Evolutionary conservation across 495 filamentous ascomycete species (phyloP).

Genomic region (Aspergillus funiculosus): DNA sequence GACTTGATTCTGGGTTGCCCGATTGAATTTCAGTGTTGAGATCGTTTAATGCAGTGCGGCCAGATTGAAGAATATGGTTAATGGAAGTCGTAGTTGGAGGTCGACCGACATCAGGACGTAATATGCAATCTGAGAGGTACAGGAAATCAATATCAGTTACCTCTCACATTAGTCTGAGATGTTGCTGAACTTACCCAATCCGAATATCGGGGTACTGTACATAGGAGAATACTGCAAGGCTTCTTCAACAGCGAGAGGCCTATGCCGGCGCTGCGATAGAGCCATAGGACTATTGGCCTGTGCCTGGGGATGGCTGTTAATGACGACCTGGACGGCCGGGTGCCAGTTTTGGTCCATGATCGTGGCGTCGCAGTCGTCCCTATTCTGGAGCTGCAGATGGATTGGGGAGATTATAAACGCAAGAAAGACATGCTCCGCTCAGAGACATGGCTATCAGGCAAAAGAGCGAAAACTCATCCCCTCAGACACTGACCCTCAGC

Average conservation of each 20-base stretch:
- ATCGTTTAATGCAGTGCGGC: conserved; percentile 37
- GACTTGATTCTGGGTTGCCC: conserved; percentile 35
- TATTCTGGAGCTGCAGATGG: conserved; percentile 16
- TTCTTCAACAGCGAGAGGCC: conserved; percentile 64
- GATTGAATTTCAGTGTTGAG: conserved; percentile 38
- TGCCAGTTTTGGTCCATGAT: conserved; percentile 41
- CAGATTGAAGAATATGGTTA: conserved; percentile 41
- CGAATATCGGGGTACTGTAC: conserved; percentile 82
- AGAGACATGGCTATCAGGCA: conserved; percentile 41
- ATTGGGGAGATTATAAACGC: conserved; percentile 32
- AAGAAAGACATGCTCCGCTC: conserved; percentile 45
- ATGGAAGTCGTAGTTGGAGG: conserved; percentile 40
- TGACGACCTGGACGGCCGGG: conserved; percentile 42
- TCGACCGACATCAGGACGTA: conserved; percentile 39
- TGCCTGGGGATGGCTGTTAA: conserved; percentile 35
- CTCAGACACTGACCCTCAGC: conserved; percentile 6
- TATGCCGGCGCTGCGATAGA: conserved; percentile 26
- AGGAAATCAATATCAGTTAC: conserved; percentile 22
- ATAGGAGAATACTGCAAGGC: conserved; percentile 89
- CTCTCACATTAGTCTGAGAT: conserved; percentile 17
- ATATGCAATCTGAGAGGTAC: conserved; percentile 31
- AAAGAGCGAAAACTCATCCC: conserved; percentile 14
- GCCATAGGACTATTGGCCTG: conserved; percentile 26
- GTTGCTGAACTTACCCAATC: conserved; percentile 53
- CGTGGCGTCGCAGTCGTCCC: conserved; percentile 12